Percentiles rank a stretch among this genome's conserved stretches.
These are phyloP conservation scores for Bjerkandera adusta DNA, from an alignment of 1,284 basidiomycete genomes.

Conservation along the genomic window DNA sequence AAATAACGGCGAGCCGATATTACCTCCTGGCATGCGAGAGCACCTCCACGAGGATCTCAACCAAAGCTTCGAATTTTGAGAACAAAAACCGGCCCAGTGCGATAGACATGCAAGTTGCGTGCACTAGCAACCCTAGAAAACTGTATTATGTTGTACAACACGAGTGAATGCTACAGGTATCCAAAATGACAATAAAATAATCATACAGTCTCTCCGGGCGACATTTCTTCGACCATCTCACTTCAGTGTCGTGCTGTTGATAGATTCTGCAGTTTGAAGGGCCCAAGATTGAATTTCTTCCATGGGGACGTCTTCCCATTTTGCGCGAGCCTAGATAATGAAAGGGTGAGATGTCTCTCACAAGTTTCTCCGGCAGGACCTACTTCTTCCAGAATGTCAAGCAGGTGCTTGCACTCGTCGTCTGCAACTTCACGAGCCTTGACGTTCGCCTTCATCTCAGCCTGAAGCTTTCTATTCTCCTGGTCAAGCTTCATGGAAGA, in stretches of 20 bases:
- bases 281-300: conserved; percentile 66
- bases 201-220: neutral
- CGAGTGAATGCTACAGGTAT: too few relatives aligned
- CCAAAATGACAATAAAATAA: neutral
- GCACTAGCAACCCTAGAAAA: too few relatives aligned
- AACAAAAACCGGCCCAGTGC: neutral
- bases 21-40: conserved; percentile 88
- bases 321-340: conserved; percentile 48
- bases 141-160: too few relatives aligned
- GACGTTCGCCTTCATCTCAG: conserved; percentile 47
- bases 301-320: conserved; percentile 54
- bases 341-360: conserved; percentile 1
- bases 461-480: conserved; percentile 47
- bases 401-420: conserved; percentile 39
- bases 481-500: conserved; percentile 46
- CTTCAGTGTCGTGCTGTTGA: conserved; percentile 12
- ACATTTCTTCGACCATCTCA: neutral
- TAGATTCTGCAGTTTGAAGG: conserved; percentile 49
- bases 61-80: conserved; percentile 79
- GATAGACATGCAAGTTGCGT: too few relatives aligned
- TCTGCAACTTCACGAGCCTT: conserved; percentile 46
- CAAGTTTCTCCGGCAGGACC: conserved; percentile 18
- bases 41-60: conserved; percentile 84
- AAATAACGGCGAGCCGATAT: conserved; percentile 54
- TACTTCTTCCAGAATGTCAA: conserved; percentile 58